Conservation (phyloP, 2,329 filamentous ascomycete species). For the Helotiales sp. region DNA sequence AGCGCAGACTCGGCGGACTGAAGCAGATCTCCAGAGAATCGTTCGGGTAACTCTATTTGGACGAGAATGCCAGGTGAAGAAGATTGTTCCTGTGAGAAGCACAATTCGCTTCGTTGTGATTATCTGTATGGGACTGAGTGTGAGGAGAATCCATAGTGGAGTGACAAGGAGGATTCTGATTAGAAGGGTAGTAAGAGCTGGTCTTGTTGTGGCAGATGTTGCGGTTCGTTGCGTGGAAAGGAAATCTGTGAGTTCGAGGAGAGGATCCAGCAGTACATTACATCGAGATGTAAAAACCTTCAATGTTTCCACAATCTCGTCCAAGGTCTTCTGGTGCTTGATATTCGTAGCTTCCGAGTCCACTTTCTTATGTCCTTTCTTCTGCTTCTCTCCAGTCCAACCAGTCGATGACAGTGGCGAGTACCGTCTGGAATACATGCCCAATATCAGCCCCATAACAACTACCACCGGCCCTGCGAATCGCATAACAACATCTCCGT, state of each 20-base stretch:
- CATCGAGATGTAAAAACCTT: constrained; percentile 90
- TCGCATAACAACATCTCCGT: constrained; percentile 82
- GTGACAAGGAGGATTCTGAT: constrained; percentile 87
- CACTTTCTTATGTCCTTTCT: constrained; percentile 56
- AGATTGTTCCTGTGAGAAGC: constrained; percentile 82
- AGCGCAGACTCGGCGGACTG: constrained; percentile 70
- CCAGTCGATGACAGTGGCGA: constrained; percentile 88
- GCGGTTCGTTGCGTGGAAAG: constrained; percentile 88
- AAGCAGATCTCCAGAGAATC: constrained; percentile 86
- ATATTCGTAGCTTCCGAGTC: constrained; percentile 64
- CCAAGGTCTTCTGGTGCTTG: constrained; percentile 88
- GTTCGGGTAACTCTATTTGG: constrained; percentile 84
- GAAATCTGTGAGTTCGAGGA: constrained; percentile 89
- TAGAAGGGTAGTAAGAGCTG: constrained; percentile 87
- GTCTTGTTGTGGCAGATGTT: constrained; percentile 87
- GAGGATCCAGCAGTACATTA: constrained; percentile 88
- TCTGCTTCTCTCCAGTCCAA: constrained; percentile 66
- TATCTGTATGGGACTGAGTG: constrained; percentile 80
- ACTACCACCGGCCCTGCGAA: constrained; percentile 84
- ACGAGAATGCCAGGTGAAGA: constrained; percentile 90
- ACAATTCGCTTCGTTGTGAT: constrained; percentile 86
- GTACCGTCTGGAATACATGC: constrained; percentile 91
- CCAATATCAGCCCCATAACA: constrained; percentile 78
- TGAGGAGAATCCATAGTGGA: constrained; percentile 84
- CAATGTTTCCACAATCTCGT: constrained; percentile 95